Evolutionary conservation across 2,329 filamentous ascomycete genomes (phyloP).

Genomic region (Exophiala mesophila): DNA sequence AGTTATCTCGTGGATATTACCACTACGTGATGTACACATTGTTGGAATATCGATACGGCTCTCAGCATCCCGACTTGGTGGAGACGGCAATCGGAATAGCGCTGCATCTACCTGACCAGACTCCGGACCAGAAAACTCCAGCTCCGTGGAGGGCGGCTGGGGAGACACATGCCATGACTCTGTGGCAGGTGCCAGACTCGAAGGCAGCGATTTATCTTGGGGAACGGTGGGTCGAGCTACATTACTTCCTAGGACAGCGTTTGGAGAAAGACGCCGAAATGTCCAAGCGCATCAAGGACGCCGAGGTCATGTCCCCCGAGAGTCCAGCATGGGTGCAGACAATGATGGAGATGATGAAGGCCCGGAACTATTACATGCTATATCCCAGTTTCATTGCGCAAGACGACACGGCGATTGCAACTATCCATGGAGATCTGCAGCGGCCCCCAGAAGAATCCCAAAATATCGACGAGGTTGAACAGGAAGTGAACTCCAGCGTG

Average conservation of each 20-base stretch:
- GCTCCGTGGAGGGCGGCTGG: constrained; percentile 42
- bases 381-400: constrained; percentile 60
- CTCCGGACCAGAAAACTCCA: constrained; percentile 57
- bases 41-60: constrained; percentile 71
- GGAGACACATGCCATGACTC: constrained; percentile 53
- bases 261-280: constrained; percentile 36
- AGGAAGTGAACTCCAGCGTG: neutral
- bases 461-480: constrained; percentile 2
- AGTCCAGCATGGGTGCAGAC: constrained; percentile 76
- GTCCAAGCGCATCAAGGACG: constrained; percentile 12
- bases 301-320: constrained; percentile 54
- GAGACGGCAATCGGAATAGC: constrained; percentile 70
- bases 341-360: constrained; percentile 67
- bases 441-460: constrained; percentile 63
- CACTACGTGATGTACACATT: constrained; percentile 78
- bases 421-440: constrained; percentile 71
- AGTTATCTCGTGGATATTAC: constrained; percentile 75
- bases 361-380: constrained; percentile 70
- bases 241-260: constrained; percentile 67
- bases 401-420: constrained; percentile 56
- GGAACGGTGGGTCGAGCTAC: constrained; percentile 79
- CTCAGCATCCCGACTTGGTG: constrained; percentile 34
- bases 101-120: constrained; percentile 62
- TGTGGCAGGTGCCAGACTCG: constrained; percentile 81
- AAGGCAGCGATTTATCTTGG: constrained; percentile 80